A percentile compares a stretch with the other conserved stretches of the same genome.
phyloP scores from a whole-genome alignment of 345 rosid genomes.

The Schrenkiella parvula region DNA sequence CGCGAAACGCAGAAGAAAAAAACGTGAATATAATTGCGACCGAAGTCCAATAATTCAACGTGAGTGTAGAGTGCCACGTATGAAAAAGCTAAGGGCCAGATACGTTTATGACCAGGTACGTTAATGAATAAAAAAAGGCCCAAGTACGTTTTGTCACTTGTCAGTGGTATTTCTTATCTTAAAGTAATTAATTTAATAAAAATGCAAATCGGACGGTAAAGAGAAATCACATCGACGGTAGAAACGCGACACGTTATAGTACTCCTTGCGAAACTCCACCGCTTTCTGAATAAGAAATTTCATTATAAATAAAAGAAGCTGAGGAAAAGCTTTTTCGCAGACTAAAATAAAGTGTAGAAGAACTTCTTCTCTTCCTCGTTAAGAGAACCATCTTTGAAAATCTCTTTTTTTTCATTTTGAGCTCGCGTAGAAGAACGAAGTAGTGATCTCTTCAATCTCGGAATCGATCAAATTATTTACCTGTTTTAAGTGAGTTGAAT shows the following conservation, averaged over 20 bases:
- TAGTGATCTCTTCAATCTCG: neutral
- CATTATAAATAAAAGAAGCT: slow-evolving; percentile 15
- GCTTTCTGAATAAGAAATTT: slow-evolving; percentile 6
- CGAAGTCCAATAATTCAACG: neutral
- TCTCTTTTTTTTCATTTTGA: neutral
- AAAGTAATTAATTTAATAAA: neutral
- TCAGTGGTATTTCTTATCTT: slow-evolving; percentile 14
- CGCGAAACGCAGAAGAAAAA: neutral
- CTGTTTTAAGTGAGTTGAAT: neutral
- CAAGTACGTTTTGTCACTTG: neutral
- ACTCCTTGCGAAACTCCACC: slow-evolving; percentile 17
- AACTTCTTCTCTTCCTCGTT: neutral
- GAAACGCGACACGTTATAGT: neutral
- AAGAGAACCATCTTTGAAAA: neutral
- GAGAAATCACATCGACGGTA: slow-evolving; percentile 1
- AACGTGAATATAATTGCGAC: neutral
- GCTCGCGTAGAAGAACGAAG: neutral
- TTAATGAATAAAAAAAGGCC: neutral
- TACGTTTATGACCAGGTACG: slow-evolving; percentile 23
- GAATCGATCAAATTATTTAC: neutral
- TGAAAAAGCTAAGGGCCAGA: slow-evolving; percentile 18
- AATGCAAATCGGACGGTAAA: neutral
- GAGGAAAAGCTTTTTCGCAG: neutral
- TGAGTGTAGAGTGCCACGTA: neutral
- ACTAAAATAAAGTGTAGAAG: neutral